These are phyloP conservation scores for Aspergillus affinis DNA, from an alignment of 495 filamentous ascomycete species.

Conservation along the genomic window DNA sequence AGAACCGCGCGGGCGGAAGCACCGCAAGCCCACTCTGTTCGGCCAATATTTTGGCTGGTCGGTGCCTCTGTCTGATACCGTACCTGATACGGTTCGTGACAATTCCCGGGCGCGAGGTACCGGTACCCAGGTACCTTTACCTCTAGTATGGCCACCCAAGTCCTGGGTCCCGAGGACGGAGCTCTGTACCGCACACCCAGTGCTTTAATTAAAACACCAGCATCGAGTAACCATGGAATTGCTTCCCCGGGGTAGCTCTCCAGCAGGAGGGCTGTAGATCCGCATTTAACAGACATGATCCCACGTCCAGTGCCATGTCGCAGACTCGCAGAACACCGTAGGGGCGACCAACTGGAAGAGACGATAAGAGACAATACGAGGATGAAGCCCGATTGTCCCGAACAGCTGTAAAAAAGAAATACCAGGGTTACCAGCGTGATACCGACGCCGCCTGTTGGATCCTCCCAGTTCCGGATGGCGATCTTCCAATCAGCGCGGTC, in stretches of 20 bases:
- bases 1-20: conserved; percentile 35
- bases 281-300: no score
- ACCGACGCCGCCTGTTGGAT: background rate
- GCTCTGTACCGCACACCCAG: no score
- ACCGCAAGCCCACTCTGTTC: conserved; percentile 27
- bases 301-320: no score
- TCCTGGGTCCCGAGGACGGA: no score
- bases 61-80: conserved; percentile 18
- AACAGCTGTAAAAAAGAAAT: background rate
- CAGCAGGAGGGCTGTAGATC: no score
- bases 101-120: background rate
- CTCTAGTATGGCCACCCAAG: background rate
- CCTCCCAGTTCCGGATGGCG: conserved; percentile 22
- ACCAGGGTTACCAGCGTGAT: no score
- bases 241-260: no score
- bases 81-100: conserved; percentile 20
- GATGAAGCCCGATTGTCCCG: conserved; percentile 8
- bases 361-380: background rate
- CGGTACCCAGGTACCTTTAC: conserved; percentile 8
- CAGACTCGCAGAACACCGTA: no score
- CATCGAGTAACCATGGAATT: background rate
- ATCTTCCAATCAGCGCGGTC: conserved; percentile 22
- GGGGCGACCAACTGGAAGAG: no score
- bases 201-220: background rate
- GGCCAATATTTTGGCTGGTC: conserved; percentile 19